Base-by-base conservation (phyloP, 768 basidiomycete genomes). In the Leucocoprinus sp. region DNA sequence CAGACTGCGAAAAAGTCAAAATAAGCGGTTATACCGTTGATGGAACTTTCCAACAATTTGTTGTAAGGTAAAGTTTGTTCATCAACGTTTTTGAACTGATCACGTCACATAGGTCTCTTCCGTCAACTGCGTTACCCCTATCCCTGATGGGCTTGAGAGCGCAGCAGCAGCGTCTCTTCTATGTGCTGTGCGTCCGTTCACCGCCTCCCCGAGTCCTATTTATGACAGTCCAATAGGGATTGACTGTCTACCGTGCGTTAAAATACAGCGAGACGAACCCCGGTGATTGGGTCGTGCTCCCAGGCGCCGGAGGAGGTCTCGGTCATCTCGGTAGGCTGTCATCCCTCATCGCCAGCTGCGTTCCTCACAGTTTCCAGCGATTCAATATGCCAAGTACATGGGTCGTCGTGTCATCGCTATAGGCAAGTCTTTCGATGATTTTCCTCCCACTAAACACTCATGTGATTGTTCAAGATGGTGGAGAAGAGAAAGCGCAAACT, bases 221-320 rank as follows among this genome's bases (percentile, higher is more conserved):
- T 11, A n/a, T n/a, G 36, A 8, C n/a, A 1, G 12, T 8, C 29
- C 3, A 34, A 0, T 39, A 83, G 82, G 87, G 86, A 37, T 68
- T 93, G 17, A 93, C 91, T 2, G 86, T 87, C 1, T 93, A 90
- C 57, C 82, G 86, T 48, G 91, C 88, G 0, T 65, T 93, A 54
- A 93, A 92, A 61, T 72, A 83, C 59, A 74, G 76, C 42, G 65
- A 75, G 43, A 71, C 78, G 5, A 68, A 63, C 22, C 73, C 79
- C 6, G 84, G 88, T 23, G 78, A 93, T 45, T 87, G 79, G 78
- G 67, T 88, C 49, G 82, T 80, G 17, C 65, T 91, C 37, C 80
- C 84, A 8, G 86, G 86, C 35, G 86, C 85, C 2, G 86, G 84
- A 3, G 84, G 84, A 45, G 87, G 89, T 11, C 78, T 91, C 24